Conservation (phyloP, 2,329 filamentous ascomycete species). For the Penicillium sp. region DNA sequence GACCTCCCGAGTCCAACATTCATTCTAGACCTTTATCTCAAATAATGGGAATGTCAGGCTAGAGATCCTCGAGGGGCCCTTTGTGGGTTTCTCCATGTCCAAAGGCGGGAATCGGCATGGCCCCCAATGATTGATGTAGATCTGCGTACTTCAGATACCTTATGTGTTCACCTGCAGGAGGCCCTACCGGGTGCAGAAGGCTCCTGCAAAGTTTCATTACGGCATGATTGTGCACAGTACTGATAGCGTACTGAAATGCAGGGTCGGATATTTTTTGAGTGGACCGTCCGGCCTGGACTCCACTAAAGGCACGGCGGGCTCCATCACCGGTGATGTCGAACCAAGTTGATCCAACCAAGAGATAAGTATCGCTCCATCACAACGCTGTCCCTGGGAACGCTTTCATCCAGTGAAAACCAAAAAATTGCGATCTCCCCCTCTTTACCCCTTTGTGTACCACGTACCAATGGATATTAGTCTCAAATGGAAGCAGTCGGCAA, state of each 20-base stretch:
- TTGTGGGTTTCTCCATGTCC: background rate
- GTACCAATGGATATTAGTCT: background rate
- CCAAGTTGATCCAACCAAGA: background rate
- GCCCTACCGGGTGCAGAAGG: background rate
- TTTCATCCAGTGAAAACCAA: background rate
- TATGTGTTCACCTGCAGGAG: background rate
- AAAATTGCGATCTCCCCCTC: background rate
- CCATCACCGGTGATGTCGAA: constrained; percentile 4
- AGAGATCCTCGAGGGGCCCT: background rate
- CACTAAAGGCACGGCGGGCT: background rate
- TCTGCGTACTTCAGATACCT: background rate
- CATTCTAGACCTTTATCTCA: background rate
- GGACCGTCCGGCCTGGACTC: background rate
- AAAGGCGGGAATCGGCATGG: background rate
- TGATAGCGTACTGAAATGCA: background rate
- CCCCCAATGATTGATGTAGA: background rate
- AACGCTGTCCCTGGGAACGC: background rate
- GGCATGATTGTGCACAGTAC: background rate
- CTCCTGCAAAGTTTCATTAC: background rate
- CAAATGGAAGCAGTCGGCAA: background rate
- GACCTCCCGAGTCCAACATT: too few relatives aligned
- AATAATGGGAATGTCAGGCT: background rate
- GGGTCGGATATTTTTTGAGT: background rate
- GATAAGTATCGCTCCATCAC: background rate
- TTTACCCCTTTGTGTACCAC: background rate